Evolutionary conservation across 176 grass and related monocot genomes (phyloP), one percentile per base, ranked within the genome.

Genomic region (Poa pratensis): DNA sequence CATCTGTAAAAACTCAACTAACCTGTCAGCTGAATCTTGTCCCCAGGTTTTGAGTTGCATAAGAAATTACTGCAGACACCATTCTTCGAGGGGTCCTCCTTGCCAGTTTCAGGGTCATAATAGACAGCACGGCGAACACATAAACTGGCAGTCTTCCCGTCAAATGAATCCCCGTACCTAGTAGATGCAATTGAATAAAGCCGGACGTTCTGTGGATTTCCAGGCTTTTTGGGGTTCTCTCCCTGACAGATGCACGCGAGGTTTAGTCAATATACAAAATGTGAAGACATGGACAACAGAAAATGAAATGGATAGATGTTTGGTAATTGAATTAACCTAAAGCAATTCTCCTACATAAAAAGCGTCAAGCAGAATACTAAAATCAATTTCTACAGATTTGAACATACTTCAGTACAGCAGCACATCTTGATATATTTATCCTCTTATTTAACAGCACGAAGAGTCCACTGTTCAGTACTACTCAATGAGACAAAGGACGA

Each of bases 1-100:
- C 27, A 57, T 75, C 68, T 40, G 12, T 45, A 87, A 72, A 6
- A 75, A 74, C 50, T 32, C 17, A 50, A 23, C 64, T 51, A 84
- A 99, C 93, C 96, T 88, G 96, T 92, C 42, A 99, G 63, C 71
- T 84, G 77, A 86, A 99, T 87, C 84, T 99, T 94, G 83, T 99
- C 96, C 75, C 96, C 96, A 67, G 96, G 91, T 79, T 89, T 99
- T 79, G 96, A 89, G 70, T 96, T 87, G 57, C 96, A 99, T 43
- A 99, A 86, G 92, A 96, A 99, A 80, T 99, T 99, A 87, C 96
- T 99, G 86, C 96, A 99, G 15, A 94, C 53, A 66, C 96, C 96
- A 2, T 92, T 91, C 88, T 96, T 99, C 57, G 86, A 94, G 63
- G 91, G 77, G 30, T 99, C 96, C 71, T 99, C 90, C 78, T 96